Evolutionary conservation across 164 flowering plant species (phyloP).

Genomic region (Amborella trichopoda): DNA sequence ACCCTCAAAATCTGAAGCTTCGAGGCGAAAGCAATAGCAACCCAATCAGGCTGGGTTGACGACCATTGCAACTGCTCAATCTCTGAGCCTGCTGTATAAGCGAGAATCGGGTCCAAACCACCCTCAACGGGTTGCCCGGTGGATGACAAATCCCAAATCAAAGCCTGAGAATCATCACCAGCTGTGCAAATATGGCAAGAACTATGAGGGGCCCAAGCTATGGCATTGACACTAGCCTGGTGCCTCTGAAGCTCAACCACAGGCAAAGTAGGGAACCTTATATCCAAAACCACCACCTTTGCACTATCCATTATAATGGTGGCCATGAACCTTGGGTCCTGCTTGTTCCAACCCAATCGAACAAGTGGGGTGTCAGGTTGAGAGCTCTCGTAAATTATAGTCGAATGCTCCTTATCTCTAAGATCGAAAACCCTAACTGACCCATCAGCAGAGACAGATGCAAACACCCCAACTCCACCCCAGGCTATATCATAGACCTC

Average conservation of each 20-base stretch:
- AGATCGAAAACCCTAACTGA: conserved; percentile 78
- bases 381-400: conserved; percentile 84
- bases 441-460: conserved; percentile 90
- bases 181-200: conserved; percentile 92
- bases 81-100: conserved; percentile 82
- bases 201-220: conserved; percentile 95
- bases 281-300: conserved; percentile 78
- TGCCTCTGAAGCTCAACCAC: conserved; percentile 87
- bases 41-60: conserved; percentile 91
- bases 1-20: conserved; percentile 94
- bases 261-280: conserved; percentile 71
- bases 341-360: conserved; percentile 87
- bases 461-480: conserved; percentile 90
- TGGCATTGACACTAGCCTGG: conserved; percentile 77
- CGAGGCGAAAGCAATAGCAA: conserved; percentile 72
- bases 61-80: conserved; percentile 97
- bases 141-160: conserved; percentile 64
- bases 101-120: conserved; percentile 79
- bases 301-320: conserved; percentile 81
- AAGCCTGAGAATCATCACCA: conserved; percentile 83
- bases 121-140: conserved; percentile 91
- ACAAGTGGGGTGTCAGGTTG: conserved; percentile 81
- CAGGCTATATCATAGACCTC: conserved; percentile 93
- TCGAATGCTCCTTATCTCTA: conserved; percentile 89
- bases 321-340: conserved; percentile 91